Conservation (phyloP, 371 early-diverging fungal species). For the Mucor mucedo region DNA sequence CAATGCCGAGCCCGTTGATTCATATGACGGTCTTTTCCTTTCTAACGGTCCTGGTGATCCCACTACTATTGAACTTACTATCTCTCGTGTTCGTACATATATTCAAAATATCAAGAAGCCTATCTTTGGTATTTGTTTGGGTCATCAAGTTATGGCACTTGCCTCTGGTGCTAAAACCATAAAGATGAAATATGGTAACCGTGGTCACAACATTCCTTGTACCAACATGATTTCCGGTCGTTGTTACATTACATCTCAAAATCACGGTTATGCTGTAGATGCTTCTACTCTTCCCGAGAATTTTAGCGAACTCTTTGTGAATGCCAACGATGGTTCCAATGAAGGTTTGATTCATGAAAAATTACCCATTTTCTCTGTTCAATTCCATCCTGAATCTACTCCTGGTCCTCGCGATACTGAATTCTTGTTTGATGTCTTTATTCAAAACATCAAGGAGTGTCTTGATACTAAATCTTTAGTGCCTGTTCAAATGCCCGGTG, state of each 20-base stretch:
- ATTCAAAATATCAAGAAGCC: constrained; percentile 81
- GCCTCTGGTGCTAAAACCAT: constrained; percentile 91
- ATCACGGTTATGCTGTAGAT: constrained; percentile 93
- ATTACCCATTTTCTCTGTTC: constrained; percentile 83
- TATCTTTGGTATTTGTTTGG: constrained; percentile 97
- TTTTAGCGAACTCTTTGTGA: constrained; percentile 86
- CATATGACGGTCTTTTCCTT: constrained; percentile 93
- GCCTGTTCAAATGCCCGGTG: constrained; percentile 77
- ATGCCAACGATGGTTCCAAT: constrained; percentile 94
- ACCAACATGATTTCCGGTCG: constrained; percentile 92
- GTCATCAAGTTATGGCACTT: constrained; percentile 93
- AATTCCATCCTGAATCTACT: constrained; percentile 97
- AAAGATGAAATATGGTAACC: constrained; percentile 98
- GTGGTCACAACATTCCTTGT: constrained; percentile 98
- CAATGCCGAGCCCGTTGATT: constrained; percentile 64
- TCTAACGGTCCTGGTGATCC: constrained; percentile 98
- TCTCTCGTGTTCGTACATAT: constrained; percentile 70
- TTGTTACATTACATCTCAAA: constrained; percentile 94
- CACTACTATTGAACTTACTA: constrained; percentile 74
- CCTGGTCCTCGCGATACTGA: constrained; percentile 95
- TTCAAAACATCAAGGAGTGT: constrained; percentile 76
- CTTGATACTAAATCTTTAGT: constrained; percentile 73
- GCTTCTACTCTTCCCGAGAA: constrained; percentile 68
- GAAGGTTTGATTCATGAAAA: constrained; percentile 86
- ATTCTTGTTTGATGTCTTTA: constrained; percentile 85